Conservation (phyloP, 768 basidiomycete species). For the Kwoniella botswanensis region DNA sequence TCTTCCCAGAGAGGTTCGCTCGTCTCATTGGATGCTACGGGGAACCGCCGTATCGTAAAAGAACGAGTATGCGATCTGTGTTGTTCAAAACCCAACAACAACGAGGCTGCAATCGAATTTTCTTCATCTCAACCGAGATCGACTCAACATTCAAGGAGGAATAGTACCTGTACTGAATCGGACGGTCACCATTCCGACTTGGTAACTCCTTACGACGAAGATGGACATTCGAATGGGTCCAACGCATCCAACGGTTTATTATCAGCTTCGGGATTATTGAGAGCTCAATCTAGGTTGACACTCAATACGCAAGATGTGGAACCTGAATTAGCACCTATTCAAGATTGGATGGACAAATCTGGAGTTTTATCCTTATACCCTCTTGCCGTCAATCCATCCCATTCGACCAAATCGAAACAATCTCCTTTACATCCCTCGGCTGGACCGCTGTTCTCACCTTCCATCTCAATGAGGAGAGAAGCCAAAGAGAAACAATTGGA, state of each 20-base stretch:
- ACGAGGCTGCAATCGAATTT: neutral
- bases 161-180: constrained; percentile 25
- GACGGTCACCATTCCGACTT: constrained; percentile 26
- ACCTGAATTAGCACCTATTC: constrained; percentile 41
- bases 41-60: constrained; percentile 21
- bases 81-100: constrained; percentile 6
- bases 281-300: constrained; percentile 21
- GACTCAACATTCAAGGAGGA: constrained; percentile 21
- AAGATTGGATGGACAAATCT: constrained; percentile 48
- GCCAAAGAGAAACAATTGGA: constrained; percentile 33
- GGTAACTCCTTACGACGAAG: constrained; percentile 32
- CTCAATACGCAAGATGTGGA: constrained; percentile 1
- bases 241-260: neutral
- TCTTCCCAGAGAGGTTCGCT: constrained; percentile 33
- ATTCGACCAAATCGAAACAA: constrained; percentile 19
- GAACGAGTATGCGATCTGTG: constrained; percentile 50
- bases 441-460: constrained; percentile 44
- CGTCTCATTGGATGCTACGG: constrained; percentile 16
- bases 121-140: constrained; percentile 16
- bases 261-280: constrained; percentile 9
- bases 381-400: constrained; percentile 41
- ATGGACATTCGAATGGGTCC: constrained; percentile 10
- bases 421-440: constrained; percentile 32
- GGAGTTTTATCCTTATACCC: constrained; percentile 55
- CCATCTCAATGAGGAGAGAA: constrained; percentile 25